Conservation (phyloP, 176 grass and related monocot species). For the Oryza officinalis region DNA sequence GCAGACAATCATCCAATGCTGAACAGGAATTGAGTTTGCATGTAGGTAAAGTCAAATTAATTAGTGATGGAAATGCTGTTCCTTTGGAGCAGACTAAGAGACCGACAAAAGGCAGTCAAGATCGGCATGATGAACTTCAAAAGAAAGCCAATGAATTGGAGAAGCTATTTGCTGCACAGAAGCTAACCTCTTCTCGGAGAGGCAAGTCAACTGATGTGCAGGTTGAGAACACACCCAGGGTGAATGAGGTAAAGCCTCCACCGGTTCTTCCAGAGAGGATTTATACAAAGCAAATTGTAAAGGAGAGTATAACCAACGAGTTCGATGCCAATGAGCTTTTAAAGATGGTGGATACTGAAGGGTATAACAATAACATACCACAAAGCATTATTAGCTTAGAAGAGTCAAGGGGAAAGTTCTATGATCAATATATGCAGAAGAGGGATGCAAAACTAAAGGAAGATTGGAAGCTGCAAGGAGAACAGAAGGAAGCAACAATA, state of each 20-base stretch:
- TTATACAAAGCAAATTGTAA: constrained; percentile 43
- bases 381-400: constrained; percentile 67
- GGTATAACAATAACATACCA: constrained; percentile 41
- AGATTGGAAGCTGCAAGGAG: constrained; percentile 71
- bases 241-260: constrained; percentile 50
- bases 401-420: constrained; percentile 90
- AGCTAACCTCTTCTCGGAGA: constrained; percentile 73
- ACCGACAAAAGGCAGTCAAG: constrained; percentile 68
- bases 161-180: constrained; percentile 89
- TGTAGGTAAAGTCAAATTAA: constrained; percentile 28
- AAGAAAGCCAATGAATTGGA: constrained; percentile 93
- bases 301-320: constrained; percentile 46
- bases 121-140: constrained; percentile 73
- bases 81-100: constrained; percentile 47
- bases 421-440: constrained; percentile 93
- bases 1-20: constrained; percentile 44
- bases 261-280: constrained; percentile 45
- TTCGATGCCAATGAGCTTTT: constrained; percentile 67
- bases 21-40: constrained; percentile 48
- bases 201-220: constrained; percentile 49
- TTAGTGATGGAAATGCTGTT: constrained; percentile 33
- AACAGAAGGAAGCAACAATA: constrained; percentile 80
- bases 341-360: constrained; percentile 70
- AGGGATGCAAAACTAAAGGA: constrained; percentile 88
- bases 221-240: constrained; percentile 52